Evolutionary conservation across 371 early-diverging fungal genomes (phyloP), one percentile per base, ranked within the genome.

Genomic region (Saksenaea oblongispora): DNA sequence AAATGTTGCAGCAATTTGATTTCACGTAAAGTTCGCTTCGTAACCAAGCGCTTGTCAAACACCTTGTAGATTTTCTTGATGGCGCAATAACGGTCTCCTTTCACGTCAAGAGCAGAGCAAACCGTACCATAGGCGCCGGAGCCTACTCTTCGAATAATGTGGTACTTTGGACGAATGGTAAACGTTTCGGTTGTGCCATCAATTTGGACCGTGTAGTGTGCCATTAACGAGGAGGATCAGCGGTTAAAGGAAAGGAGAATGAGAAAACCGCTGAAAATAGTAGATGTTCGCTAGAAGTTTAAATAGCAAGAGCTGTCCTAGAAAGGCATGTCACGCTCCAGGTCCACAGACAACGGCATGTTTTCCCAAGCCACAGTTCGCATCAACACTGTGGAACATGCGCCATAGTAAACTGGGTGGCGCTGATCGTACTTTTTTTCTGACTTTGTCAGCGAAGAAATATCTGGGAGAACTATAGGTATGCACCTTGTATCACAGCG

Each of bases 101-200:
- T 70, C 11, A 71, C 67, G 66, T 86, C 72, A 41, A 74, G 72
- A 13, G 84, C 83, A 56, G 79, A 61, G 87, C 88, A 89, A 15
- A 93, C 93, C 18, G 89, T 76, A 34, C 93, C 93, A 70, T 93
- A 93, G 22, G 93, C 93, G 22, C 93, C 93, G 59, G 87, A 87
- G 34, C 93, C 93, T 59, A 93, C 77, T 56, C 90, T 89, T 14
- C 90, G 76, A 54, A 88, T 71, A 63, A 93, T 75, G 57, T 81
- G 78, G 76, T 92, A 93, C 58, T 76, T 75, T 61, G 69, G 68
- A 70, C 79, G 80, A 54, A 84, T 72, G 24, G 73, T 69, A 71
- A 82, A 80, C 54, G 72, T 71, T 64, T 80, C 79, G 15, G 39
- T 11, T 13, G 39, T 47, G 41, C 42, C 28, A 10, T 47, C 53